Conservation (phyloP, 495 filamentous ascomycete genomes). For the Aspergillus homomorphus region DNA sequence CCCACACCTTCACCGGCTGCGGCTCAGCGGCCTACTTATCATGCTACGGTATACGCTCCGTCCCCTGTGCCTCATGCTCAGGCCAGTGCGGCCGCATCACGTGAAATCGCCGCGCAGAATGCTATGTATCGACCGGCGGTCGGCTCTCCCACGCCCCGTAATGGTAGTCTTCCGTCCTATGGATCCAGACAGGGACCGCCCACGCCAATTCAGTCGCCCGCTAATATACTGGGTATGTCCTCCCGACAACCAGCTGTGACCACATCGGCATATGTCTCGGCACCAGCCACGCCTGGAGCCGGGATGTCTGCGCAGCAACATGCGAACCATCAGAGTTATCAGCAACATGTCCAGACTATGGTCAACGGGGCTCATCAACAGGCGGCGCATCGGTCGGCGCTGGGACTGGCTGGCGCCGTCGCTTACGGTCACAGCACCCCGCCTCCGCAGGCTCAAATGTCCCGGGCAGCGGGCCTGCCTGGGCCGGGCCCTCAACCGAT, state of each 20-base stretch:
- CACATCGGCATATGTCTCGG: constrained; percentile 26
- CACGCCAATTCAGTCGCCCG: constrained; percentile 34
- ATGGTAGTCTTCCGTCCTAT: constrained; percentile 28
- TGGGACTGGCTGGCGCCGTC: constrained; percentile 28
- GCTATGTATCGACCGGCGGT: constrained; percentile 30
- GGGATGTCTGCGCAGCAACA: constrained; percentile 22
- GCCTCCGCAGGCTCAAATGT: constrained; percentile 31
- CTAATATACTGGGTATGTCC: constrained; percentile 29
- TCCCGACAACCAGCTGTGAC: constrained; percentile 27
- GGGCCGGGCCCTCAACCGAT: constrained; percentile 34
- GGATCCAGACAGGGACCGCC: constrained; percentile 34
- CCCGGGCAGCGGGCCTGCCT: constrained; percentile 17
- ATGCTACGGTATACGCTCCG: constrained; percentile 30
- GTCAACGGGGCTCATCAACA: constrained; percentile 39
- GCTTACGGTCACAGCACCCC: constrained; percentile 41
- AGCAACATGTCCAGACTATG: constrained; percentile 44
- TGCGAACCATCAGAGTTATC: constrained; percentile 31
- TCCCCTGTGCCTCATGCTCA: constrained; percentile 29
- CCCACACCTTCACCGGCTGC: constrained; percentile 40
- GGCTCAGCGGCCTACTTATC: constrained; percentile 36
- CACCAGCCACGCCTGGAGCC: constrained; percentile 26
- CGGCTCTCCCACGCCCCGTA: constrained; percentile 35
- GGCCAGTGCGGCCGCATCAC: constrained; percentile 22
- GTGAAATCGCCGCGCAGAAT: constrained; percentile 32
- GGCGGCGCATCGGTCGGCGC: constrained; percentile 31